Evolutionary conservation across 2,329 filamentous ascomycete species (phyloP).

Genomic region (Cladophialophora bantiana): DNA sequence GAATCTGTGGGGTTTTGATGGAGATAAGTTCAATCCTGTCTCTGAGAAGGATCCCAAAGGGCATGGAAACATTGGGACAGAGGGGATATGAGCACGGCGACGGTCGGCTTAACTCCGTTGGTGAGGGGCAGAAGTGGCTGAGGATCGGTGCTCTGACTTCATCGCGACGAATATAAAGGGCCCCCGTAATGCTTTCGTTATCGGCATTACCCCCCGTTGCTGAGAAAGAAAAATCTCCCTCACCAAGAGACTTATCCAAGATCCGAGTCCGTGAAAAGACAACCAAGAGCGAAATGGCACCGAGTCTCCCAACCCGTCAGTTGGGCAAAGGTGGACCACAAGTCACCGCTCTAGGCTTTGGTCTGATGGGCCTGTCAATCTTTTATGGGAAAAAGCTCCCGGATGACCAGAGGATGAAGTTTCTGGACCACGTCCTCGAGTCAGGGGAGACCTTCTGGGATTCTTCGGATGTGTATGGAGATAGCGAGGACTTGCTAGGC

Average conservation of each 20-base stretch:
- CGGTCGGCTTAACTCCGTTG: background rate
- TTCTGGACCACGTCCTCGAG: conserved; percentile 50
- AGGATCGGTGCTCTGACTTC: background rate
- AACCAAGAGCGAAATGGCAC: conserved; percentile 9
- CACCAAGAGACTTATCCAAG: background rate
- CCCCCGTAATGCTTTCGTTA: background rate
- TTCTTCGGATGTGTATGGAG: conserved; percentile 49
- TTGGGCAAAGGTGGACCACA: conserved; percentile 43
- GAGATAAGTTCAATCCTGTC: background rate
- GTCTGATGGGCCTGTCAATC: conserved; percentile 42
- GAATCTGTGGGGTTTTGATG: background rate
- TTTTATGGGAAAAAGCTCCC: conserved; percentile 44
- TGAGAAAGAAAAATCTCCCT: background rate
- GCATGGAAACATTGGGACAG: background rate
- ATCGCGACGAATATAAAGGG: background rate
- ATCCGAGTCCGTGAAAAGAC: background rate
- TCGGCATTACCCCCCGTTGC: background rate
- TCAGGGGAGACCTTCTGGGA: conserved; percentile 31
- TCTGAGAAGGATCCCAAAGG: background rate
- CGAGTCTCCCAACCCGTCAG: conserved; percentile 32
- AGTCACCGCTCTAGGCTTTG: conserved; percentile 42
- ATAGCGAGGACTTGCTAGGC: conserved; percentile 56
- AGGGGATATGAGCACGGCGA: background rate
- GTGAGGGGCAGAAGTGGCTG: background rate
- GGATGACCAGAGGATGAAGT: conserved; percentile 54